Conservation (phyloP, 805 yeast genomes). For the Saccharomycopsis amapae region DNA sequence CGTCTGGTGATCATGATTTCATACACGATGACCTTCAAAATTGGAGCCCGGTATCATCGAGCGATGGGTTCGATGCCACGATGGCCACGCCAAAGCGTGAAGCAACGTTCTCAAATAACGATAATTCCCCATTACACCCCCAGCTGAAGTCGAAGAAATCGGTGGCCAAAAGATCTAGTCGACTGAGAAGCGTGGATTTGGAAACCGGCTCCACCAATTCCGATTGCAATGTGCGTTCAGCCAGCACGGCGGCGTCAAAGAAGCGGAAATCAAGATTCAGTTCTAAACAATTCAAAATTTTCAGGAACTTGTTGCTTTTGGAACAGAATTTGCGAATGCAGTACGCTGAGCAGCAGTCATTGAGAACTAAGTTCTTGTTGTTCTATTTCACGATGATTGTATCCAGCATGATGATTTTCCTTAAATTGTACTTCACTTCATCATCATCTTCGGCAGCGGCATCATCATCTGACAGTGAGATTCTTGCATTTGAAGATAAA, state of each 20-base stretch:
- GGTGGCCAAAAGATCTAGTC: not conserved
- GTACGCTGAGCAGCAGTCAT: conserved; percentile 58
- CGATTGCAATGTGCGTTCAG: not conserved
- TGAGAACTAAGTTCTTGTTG: conserved; percentile 42
- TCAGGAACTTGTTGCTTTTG: conserved; percentile 70
- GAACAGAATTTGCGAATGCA: conserved; percentile 85
- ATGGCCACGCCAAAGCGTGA: not conserved
- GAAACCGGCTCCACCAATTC: not conserved
- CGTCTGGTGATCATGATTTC: not conserved
- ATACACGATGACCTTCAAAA: not conserved
- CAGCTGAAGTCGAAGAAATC: not conserved
- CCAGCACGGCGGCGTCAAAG: not conserved
- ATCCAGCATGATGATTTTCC: conserved; percentile 33
- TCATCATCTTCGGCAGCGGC: conserved; percentile 22
- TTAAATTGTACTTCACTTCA: conserved; percentile 29
- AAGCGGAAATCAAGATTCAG: not conserved
- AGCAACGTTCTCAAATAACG: not conserved
- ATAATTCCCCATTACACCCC: not conserved
- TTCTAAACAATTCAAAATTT: conserved; percentile 41
- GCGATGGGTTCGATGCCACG: not conserved
- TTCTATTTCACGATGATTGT: conserved; percentile 37
- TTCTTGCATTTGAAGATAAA: not conserved
- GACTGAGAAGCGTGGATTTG: not conserved
- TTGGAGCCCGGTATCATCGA: conserved; percentile 13
- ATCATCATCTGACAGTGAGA: not conserved